These are phyloP conservation scores for Teunomyces aglyptinius DNA, from an alignment of 805 yeast genomes.

Conservation along the genomic window DNA sequence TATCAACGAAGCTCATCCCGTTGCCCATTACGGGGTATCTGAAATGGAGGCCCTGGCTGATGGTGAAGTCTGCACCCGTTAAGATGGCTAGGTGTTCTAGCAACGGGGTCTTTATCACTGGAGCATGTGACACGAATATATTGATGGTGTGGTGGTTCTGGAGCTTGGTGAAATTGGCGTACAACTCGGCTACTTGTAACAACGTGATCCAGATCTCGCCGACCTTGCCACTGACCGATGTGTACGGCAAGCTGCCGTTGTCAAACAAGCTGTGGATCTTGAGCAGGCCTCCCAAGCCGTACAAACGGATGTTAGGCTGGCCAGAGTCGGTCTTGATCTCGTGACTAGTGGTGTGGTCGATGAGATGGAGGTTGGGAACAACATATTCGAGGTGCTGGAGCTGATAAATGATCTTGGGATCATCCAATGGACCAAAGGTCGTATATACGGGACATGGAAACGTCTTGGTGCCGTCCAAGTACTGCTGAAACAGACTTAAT, in stretches of 20 bases:
- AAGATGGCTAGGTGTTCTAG: constrained; percentile 65
- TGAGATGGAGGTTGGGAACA: constrained; percentile 56
- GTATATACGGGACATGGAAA: constrained; percentile 69
- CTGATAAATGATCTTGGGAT: constrained; percentile 62
- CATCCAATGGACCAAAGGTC: constrained; percentile 76
- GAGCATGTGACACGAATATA: constrained; percentile 64
- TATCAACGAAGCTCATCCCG: constrained; percentile 62
- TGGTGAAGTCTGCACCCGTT: constrained; percentile 67
- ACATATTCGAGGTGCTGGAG: constrained; percentile 52
- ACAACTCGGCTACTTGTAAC: constrained; percentile 66
- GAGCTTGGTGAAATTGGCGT: constrained; percentile 14
- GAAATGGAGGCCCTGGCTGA: constrained; percentile 72
- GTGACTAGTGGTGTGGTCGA: constrained; percentile 57
- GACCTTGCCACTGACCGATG: constrained; percentile 21
- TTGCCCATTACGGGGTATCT: constrained; percentile 68
- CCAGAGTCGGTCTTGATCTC: constrained; percentile 39
- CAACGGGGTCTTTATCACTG: constrained; percentile 68
- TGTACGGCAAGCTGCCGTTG: constrained; percentile 20
- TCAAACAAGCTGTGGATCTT: constrained; percentile 68
- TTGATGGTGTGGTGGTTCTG: constrained; percentile 44
- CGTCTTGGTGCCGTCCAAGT: constrained; percentile 34
- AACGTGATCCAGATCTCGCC: constrained; percentile 77
- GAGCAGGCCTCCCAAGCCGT: constrained; percentile 73
- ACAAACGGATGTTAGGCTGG: constrained; percentile 47
- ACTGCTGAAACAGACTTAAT: constrained; percentile 19